Evolutionary conservation across 257 asterid genomes (phyloP).

Genomic region (Penstemon newberryi): DNA sequence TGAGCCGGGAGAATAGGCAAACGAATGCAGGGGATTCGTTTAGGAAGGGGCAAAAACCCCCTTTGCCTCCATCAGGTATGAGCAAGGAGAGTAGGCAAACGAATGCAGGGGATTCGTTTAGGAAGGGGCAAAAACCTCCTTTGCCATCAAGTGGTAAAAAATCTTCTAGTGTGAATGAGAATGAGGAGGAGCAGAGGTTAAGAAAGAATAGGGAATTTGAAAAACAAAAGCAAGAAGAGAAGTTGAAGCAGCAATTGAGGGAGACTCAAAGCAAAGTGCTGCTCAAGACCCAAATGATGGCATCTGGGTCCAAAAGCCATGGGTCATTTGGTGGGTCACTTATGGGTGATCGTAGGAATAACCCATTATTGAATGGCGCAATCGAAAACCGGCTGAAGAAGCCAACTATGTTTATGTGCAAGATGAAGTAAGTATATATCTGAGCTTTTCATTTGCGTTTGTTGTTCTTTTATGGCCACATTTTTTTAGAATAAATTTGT

Average conservation of each 20-base stretch:
- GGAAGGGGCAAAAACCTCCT: conserved; percentile 57
- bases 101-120: conserved; percentile 39
- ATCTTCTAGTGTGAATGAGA: conserved; percentile 59
- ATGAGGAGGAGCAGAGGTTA: conserved; percentile 89
- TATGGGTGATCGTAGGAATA: conserved; percentile 76
- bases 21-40: too few species aligned
- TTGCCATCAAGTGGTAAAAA: conserved; percentile 49
- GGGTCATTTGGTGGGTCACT: conserved; percentile 83
- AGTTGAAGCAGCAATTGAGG: conserved; percentile 65
- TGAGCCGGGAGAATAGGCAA: too few species aligned
- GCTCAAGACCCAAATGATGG: conserved; percentile 76
- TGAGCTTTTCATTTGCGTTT: conserved; percentile 25
- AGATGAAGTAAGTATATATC: conserved; percentile 76
- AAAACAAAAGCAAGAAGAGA: conserved; percentile 81
- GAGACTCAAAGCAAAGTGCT: conserved; percentile 83
- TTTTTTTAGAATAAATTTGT: conserved; percentile 1
- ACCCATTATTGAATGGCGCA: conserved; percentile 71
- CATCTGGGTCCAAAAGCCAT: conserved; percentile 75
- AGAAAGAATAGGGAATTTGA: conserved; percentile 80
- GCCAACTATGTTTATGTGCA: conserved; percentile 97
- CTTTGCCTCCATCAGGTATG: conserved; percentile 39
- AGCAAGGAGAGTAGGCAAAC: conserved; percentile 50
- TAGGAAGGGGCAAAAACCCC: too few species aligned
- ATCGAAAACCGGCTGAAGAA: conserved; percentile 89
- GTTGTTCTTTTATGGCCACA: conserved; percentile 2